Evolutionary conservation across 179 eudicot species (phyloP), one percentile per base, ranked within the genome.

Genomic region (Spergularia azorica): DNA sequence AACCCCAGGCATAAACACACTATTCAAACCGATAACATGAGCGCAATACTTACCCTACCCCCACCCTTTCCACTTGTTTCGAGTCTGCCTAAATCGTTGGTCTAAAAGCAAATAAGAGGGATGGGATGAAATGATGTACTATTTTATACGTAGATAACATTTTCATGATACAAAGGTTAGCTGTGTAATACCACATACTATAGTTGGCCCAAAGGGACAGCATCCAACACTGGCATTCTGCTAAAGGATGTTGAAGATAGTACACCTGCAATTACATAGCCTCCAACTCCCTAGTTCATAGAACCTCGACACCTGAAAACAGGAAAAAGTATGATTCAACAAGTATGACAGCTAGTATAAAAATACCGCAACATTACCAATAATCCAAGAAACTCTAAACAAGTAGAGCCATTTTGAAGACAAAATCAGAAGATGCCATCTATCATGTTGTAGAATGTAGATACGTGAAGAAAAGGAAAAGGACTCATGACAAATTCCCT

Each of bases 241-340:
- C 21, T 56, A 69, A 69, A 48, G 39, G n/a, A 66, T 26, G 26
- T 63, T 38, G 61, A 76, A 54, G 71, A 77, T 18, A 4, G 26
- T 60, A 55, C 32, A 79, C 83, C 83, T 72, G 80, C 38, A 67
- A 67, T 72, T 17, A 41, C 65, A 52, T 62, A 54, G 43, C 73
- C 77, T 72, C 80, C 17, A 48, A 67, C 56, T 52, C 56, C 65
- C 78, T 80, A 95, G 78, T 95, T 95, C 89, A 95, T 76, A 59
- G 99, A 95, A 68, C 99, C 97, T 63, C 98, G 98, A 69, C 99
- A 95, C 92, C 99, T 95, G 85, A 81, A 85, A 77, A 71, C 20
- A 74, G 70, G 38, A 58, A 63, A 39, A 63, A 6, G 10, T 18
- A 20, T 6, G 50, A 72, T 62, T 36, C 18, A 36, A 32, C 18